Evolutionary conservation across 306 rosid species (phyloP).

Genomic region (Rubus parviflorus): DNA sequence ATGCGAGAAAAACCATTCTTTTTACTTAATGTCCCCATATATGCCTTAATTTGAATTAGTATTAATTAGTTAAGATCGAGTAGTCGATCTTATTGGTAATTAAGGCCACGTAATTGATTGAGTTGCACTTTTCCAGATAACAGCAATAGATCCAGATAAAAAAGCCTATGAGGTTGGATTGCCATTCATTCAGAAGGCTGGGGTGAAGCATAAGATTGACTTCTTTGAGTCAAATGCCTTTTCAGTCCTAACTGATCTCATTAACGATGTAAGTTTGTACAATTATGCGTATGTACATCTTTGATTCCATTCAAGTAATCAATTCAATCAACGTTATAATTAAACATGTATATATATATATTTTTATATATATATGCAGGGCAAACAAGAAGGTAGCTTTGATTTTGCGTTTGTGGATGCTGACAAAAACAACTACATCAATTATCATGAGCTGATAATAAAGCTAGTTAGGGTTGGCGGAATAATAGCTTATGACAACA

Average conservation of each 20-base stretch:
- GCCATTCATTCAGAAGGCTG: too few relatives aligned
- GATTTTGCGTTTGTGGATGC: slow-evolving; percentile 68
- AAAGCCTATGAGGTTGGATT: too few relatives aligned
- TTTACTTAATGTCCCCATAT: too few relatives aligned
- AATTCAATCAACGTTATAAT: not conserved
- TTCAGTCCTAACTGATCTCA: too few relatives aligned
- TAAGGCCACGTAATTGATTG: not conserved
- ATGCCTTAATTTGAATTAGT: slow-evolving; percentile 53
- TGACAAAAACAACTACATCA: slow-evolving; percentile 30
- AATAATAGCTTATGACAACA: slow-evolving; percentile 56
- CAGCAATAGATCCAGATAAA: too few relatives aligned
- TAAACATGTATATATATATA: not conserved
- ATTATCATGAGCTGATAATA: slow-evolving; percentile 48
- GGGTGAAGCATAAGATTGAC: too few relatives aligned
- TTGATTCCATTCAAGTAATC: too few relatives aligned
- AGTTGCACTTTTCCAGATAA: slow-evolving; percentile 32
- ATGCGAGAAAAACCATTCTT: too few relatives aligned
- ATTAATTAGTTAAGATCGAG: slow-evolving; percentile 63
- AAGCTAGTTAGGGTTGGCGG: slow-evolving; percentile 56
- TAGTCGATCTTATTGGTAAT: not conserved
- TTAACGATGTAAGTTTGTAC: too few relatives aligned
- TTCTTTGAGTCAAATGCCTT: too few relatives aligned
- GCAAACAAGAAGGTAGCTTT: slow-evolving; percentile 38
- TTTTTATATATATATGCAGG: too few relatives aligned
- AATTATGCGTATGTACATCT: too few relatives aligned